Base-by-base conservation (phyloP, 2,329 filamentous ascomycete species). In the Emmonsia crescens region DNA sequence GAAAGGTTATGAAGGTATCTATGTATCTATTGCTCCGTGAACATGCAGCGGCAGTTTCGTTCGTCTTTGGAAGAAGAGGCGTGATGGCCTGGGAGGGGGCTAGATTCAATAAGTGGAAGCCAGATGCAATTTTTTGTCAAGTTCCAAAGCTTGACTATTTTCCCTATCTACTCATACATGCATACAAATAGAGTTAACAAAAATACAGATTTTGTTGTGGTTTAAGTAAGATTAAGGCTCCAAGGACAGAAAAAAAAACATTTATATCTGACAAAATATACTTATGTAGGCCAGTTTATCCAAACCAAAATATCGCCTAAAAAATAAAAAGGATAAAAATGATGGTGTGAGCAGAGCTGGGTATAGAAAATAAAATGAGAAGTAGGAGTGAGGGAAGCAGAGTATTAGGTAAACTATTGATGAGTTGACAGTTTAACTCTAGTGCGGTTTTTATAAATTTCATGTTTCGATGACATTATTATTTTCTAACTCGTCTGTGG, bases 131-230 rank as follows among this genome's bases (percentile, higher is more conserved):
- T 46, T 46, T 46, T 9, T 46, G 44, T 31, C 10, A n/a, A 33
- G 48, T 10, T 19, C 14, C 24, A n/a, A 24, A 56, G n/a, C 2
- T 56, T 24, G 33, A 55, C 21, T 51, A 31, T 52, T 52, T 55
- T 55, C 21, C 40, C 24, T 27, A 24, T 40, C 36, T 57, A 57
- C 2, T 57, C 55, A 57, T 57, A 57, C 55, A 57, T 57, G 31
- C 33, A 52, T 52, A 52, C 27, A 29, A 51, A 31, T 24, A 52
- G 16, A 8, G 29, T 2, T 19, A 52, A 52, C 24, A 52, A 31
- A 52, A 31, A 10, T 8, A 31, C 16, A 51, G 16, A 31, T 8
- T 27, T 46, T 24, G 54, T 19, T 44, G 40, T 29, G 51, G 5
- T n/a, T 27, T 1, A 57, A 57, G 10, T 44, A 29, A 19, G 12